phyloP scores from a whole-genome alignment of 2,329 filamentous ascomycete species.

The Phoma sp. region DNA sequence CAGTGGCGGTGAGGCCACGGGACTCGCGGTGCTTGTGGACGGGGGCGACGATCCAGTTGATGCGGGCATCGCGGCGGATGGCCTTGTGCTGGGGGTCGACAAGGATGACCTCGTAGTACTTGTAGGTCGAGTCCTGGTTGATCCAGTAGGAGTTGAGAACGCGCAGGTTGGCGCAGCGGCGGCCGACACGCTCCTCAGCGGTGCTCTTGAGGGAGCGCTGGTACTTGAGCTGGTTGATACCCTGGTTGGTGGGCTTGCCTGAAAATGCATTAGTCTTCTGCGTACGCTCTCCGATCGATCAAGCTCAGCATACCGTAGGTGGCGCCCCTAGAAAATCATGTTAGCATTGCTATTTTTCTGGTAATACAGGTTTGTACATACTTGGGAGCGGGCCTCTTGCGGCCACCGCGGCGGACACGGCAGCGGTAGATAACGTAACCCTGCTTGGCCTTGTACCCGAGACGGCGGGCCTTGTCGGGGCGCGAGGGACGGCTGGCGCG shows the following conservation, averaged over 20 bases:
- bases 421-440: slow-evolving; percentile 99
- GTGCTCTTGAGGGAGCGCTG: slow-evolving; percentile 98
- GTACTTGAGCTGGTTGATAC: slow-evolving; percentile 99
- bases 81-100: slow-evolving; percentile 99
- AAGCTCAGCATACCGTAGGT: slow-evolving; percentile 79
- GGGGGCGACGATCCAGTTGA: slow-evolving; percentile 99
- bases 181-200: slow-evolving; percentile 99
- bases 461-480: slow-evolving; percentile 99
- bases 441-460: slow-evolving; percentile 99
- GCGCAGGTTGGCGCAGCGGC: slow-evolving; percentile 97
- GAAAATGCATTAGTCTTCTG: slow-evolving; percentile 39
- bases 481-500: slow-evolving; percentile 96
- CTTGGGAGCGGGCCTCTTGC: slow-evolving; percentile 94
- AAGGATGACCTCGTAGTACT: slow-evolving; percentile 99
- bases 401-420: slow-evolving; percentile 96
- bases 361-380: slow-evolving; percentile 26
- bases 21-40: slow-evolving; percentile 99
- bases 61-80: slow-evolving; percentile 97
- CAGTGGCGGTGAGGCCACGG: slow-evolving; percentile 95
- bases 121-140: slow-evolving; percentile 99
- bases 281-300: slow-evolving; percentile 1
- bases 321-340: slow-evolving; percentile 72
- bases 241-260: slow-evolving; percentile 99
- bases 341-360: slow-evolving; percentile 30
- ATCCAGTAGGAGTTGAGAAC: slow-evolving; percentile 99